phyloP scores from a whole-genome alignment of 768 basidiomycete species.

The Trametes gibbosa region DNA sequence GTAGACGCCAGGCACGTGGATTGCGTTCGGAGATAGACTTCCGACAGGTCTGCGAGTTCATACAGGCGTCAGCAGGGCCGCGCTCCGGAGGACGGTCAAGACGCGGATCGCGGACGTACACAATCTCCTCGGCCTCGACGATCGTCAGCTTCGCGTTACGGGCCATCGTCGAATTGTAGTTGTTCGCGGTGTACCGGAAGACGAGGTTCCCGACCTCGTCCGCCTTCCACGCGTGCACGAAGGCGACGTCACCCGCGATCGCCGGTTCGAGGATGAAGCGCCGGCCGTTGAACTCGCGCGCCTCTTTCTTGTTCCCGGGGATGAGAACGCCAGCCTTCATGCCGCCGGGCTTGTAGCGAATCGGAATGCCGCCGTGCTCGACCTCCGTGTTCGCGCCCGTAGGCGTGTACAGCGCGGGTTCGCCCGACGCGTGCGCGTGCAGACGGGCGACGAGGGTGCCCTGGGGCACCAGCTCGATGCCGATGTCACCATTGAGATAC shows the following conservation, averaged over 20 bases:
- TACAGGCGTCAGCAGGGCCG: background rate
- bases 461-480: slow-evolving; percentile 85
- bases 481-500: slow-evolving; percentile 76
- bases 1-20: slow-evolving; percentile 82
- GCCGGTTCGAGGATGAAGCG: slow-evolving; percentile 79
- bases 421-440: slow-evolving; percentile 86
- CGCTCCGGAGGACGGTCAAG: background rate
- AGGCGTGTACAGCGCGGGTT: slow-evolving; percentile 87
- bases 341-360: slow-evolving; percentile 73
- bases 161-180: slow-evolving; percentile 84
- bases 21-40: slow-evolving; percentile 65
- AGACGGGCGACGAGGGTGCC: slow-evolving; percentile 88
- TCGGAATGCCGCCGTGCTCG: slow-evolving; percentile 73
- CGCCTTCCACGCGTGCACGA: slow-evolving; percentile 86
- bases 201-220: slow-evolving; percentile 88
- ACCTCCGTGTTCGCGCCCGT: slow-evolving; percentile 88
- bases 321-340: slow-evolving; percentile 63
- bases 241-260: slow-evolving; percentile 78
- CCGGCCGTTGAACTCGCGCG: slow-evolving; percentile 67
- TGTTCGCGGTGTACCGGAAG: slow-evolving; percentile 84
- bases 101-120: slow-evolving; percentile 20
- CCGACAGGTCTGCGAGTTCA: slow-evolving; percentile 24
- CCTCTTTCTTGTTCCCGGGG: slow-evolving; percentile 71
- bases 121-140: slow-evolving; percentile 52
- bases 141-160: slow-evolving; percentile 86